phyloP scores from a whole-genome alignment of 441 rosid species.

The Populus hybrid region DNA sequence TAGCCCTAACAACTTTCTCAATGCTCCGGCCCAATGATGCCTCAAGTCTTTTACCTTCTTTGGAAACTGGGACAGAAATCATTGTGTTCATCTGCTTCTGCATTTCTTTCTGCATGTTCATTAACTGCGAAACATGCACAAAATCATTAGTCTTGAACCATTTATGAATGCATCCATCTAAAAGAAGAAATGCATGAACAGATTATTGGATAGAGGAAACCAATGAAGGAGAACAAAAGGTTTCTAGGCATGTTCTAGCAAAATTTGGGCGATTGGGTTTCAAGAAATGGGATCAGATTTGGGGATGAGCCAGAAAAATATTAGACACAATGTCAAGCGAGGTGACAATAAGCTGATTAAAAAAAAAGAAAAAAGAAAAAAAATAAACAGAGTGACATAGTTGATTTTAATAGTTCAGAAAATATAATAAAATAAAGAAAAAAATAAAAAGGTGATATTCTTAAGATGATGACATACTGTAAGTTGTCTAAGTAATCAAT shows the following conservation, averaged over 20 bases:
- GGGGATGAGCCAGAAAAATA: not conserved
- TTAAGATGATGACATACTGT: not conserved
- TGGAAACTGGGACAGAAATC: conserved; percentile 49
- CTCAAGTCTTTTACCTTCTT: conserved; percentile 86
- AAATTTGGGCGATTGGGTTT: not conserved
- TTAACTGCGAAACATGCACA: conserved; percentile 39
- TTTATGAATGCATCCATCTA: conserved; percentile 39
- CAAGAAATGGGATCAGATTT: not conserved
- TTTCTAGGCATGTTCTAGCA: not conserved
- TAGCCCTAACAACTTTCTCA: conserved; percentile 70
- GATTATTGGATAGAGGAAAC: not conserved
- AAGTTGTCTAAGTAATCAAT: not conserved
- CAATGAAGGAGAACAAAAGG: not conserved
- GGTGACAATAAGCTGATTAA: not conserved
- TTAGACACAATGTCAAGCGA: not conserved
- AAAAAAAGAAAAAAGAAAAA: not conserved
- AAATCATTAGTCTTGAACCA: conserved; percentile 20
- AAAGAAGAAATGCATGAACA: conserved; percentile 14
- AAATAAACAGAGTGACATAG: not conserved
- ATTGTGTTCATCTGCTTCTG: conserved; percentile 67
- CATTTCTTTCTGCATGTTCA: conserved; percentile 74
- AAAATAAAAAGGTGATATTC: not conserved
- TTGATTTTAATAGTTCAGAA: not conserved
- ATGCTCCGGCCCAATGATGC: conserved; percentile 61
- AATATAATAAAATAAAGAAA: not conserved